Percentiles rank a stretch among this genome's conserved stretches.
These are phyloP conservation scores for Pichia membranifaciens DNA, from an alignment of 805 yeast species.

Conservation along the genomic window DNA sequence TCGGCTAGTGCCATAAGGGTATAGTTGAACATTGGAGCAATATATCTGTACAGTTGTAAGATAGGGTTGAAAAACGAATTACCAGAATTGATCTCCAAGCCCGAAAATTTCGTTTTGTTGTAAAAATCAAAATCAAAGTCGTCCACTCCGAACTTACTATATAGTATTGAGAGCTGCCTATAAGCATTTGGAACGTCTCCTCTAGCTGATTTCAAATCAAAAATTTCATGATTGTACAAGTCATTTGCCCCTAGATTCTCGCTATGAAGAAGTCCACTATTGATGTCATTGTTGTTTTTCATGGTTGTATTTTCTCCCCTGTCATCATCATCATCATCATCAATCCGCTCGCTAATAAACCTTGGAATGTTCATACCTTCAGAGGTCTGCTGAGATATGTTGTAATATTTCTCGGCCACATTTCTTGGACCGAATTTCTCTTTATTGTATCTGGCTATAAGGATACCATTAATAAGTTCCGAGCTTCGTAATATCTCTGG, in stretches of 20 bases:
- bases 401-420: slow-evolving; percentile 37
- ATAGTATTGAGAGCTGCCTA: slow-evolving; percentile 65
- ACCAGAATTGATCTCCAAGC: slow-evolving; percentile 82
- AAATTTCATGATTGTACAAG: slow-evolving; percentile 17
- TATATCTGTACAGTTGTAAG: slow-evolving; percentile 73
- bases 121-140: slow-evolving; percentile 89
- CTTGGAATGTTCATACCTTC: slow-evolving; percentile 35
- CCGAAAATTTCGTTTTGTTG: slow-evolving; percentile 69
- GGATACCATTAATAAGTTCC: slow-evolving; percentile 30
- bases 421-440: slow-evolving; percentile 55
- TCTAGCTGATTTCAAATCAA: slow-evolving; percentile 29
- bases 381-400: slow-evolving; percentile 29
- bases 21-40: slow-evolving; percentile 65
- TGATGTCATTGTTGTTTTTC: slow-evolving; percentile 3
- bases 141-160: slow-evolving; percentile 86
- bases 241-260: neutral
- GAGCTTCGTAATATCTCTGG: slow-evolving; percentile 38
- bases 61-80: slow-evolving; percentile 74
- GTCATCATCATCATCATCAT: slow-evolving; percentile 23
- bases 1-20: slow-evolving; percentile 50
- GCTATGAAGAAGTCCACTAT: too few species aligned
- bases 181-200: slow-evolving; percentile 67
- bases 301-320: neutral
- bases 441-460: slow-evolving; percentile 49
- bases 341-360: slow-evolving; percentile 54